Evolutionary conservation across 768 basidiomycete genomes (phyloP).

Genomic region (Sarcodon sp.): DNA sequence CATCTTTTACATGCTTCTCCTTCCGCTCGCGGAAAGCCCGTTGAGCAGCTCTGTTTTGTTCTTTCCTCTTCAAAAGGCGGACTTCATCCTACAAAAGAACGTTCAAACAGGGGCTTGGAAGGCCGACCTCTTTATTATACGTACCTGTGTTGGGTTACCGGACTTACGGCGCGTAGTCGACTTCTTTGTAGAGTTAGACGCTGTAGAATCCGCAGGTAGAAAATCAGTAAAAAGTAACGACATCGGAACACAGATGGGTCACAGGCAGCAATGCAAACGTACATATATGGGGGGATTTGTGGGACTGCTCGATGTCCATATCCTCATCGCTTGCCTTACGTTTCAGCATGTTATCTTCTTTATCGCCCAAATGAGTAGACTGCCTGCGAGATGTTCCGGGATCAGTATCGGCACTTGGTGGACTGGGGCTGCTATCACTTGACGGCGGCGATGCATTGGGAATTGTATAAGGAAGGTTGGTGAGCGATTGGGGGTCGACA

Average conservation of each 20-base stretch:
- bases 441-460: constrained; percentile 48
- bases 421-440: constrained; percentile 66
- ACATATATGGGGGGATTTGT: constrained; percentile 58
- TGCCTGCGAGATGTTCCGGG: constrained; percentile 17
- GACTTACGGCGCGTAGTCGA: constrained; percentile 11
- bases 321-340: constrained; percentile 65
- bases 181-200: constrained; percentile 6
- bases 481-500: constrained; percentile 50
- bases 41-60: constrained; percentile 95
- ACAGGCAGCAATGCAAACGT: constrained; percentile 11
- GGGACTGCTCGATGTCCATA: constrained; percentile 49
- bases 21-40: constrained; percentile 95
- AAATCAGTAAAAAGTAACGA: constrained; percentile 4
- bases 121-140: background rate
- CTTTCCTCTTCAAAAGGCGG: constrained; percentile 79
- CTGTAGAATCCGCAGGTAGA: background rate
- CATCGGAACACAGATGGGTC: background rate
- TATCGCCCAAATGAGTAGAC: constrained; percentile 20
- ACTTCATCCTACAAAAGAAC: constrained; percentile 43
- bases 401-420: constrained; percentile 34
- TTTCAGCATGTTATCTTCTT: constrained; percentile 44
- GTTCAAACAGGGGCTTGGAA: background rate
- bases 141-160: constrained; percentile 10
- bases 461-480: constrained; percentile 25
- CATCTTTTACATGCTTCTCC: constrained; percentile 95